Evolutionary conservation across 108 stramenopile genomes (phyloP).

Genomic region (Chaetoceros muelleri): DNA sequence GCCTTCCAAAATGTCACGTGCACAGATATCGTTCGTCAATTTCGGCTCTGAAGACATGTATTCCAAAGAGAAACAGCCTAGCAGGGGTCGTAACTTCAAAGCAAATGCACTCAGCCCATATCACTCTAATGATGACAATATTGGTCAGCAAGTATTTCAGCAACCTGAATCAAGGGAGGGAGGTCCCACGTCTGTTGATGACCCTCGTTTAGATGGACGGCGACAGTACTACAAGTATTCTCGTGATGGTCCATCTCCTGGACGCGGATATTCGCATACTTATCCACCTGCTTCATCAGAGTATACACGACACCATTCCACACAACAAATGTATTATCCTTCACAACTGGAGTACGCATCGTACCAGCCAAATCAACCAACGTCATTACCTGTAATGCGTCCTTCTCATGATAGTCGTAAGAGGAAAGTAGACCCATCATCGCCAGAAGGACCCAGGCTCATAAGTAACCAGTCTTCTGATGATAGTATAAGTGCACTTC

Average conservation of each 20-base stretch:
- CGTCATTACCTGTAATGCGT: neutral
- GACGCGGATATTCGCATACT: neutral
- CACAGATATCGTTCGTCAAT: too few relatives aligned
- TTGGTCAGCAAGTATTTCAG: too few relatives aligned
- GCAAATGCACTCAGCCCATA: too few relatives aligned
- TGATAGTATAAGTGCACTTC: neutral
- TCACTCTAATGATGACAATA: too few relatives aligned
- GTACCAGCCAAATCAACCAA: neutral
- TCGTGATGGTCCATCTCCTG: neutral
- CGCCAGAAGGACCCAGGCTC: neutral
- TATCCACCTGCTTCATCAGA: neutral
- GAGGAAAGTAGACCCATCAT: neutral
- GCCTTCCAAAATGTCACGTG: too few relatives aligned
- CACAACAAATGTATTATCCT: too few relatives aligned
- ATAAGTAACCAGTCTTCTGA: neutral
- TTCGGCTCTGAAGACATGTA: too few relatives aligned
- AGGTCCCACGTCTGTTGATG: neutral
- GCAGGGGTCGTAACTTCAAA: too few relatives aligned
- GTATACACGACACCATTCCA: neutral
- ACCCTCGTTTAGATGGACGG: neutral
- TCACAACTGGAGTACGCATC: neutral
- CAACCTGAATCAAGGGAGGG: neutral
- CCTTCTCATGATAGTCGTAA: neutral
- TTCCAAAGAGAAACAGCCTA: too few relatives aligned
- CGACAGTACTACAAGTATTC: neutral